Evolutionary conservation across 1,139 yeast species (phyloP), one percentile per base, ranked within the genome.

Genomic region (Trichomonascaceae sp.): DNA sequence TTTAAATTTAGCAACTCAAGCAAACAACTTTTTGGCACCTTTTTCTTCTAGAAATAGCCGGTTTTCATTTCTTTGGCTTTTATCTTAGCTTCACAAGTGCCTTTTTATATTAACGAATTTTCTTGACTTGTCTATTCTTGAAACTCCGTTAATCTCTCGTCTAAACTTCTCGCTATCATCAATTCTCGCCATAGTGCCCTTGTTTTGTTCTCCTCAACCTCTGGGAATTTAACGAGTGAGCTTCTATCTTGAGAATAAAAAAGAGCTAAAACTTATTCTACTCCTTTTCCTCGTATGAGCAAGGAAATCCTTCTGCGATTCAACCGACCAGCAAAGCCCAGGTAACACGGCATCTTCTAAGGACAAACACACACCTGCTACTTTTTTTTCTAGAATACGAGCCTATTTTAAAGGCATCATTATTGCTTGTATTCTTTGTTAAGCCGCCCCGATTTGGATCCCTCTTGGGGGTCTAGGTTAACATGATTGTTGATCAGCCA

Each of bases 311-410:
- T 68, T 57, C 64, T 66, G 58, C 69, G 72, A 56, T 70, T 68
- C 62, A 67, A 73, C 57, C 72, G 74, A 63, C 74, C 74, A 46
- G 68, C 73, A 45, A 71, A 72, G 66, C 72, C 70, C 57, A 67
- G 73, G 68, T 71, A 70, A 67, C 74, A 70, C 70, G 65, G 59
- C 66, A 52, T 59, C 60, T 27, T n/a, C n/a, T 27, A 27, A 10
- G 32, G 32, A 64, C 57, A 78, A 73, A 74, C 77, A 53, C 51
- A 27, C 44, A 9, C 18, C n/a, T 36, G n/a, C n/a, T 13, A 15
- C 15, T 36, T n/a, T 36, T 36, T 36, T 3, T 36, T 36, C 41
- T 36, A 27, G 32, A 27, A 27, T 27, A 27, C 32, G 9, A 27
- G 41, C 41, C 41, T 36, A 17, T 3, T 36, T 2, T 36, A n/a